Conservation (phyloP, 148 eudicot species). For the Vaccinium macrocarpon region DNA sequence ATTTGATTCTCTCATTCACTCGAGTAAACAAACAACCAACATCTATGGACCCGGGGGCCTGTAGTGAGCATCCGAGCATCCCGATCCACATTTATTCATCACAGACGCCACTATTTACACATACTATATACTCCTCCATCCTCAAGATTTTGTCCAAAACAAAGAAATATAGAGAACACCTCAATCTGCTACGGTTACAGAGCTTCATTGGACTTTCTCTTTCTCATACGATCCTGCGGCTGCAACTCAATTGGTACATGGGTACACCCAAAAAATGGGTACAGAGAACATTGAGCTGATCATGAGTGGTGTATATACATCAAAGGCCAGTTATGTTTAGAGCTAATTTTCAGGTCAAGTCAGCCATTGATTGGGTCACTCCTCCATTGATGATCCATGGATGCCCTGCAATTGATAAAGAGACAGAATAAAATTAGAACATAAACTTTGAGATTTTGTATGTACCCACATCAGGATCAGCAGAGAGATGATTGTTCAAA, state of each 20-base stretch:
- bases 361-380: slow-evolving; percentile 27
- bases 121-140: background rate
- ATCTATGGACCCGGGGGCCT: too few relatives aligned
- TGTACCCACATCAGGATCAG: background rate
- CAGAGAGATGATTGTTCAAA: background rate
- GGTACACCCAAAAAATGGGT: too few relatives aligned
- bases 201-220: slow-evolving; percentile 9
- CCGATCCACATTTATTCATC: background rate
- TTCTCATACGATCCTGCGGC: too few relatives aligned
- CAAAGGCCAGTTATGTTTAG: background rate
- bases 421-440: background rate
- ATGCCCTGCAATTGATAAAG: slow-evolving; percentile 49
- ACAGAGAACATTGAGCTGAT: too few relatives aligned
- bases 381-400: slow-evolving; percentile 80
- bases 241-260: too few relatives aligned
- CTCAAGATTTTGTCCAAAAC: background rate
- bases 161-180: background rate
- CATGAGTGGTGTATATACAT: slow-evolving; percentile 1
- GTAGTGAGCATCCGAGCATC: too few relatives aligned
- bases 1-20: background rate
- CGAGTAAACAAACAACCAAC: background rate
- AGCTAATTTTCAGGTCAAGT: slow-evolving; percentile 23
- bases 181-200: slow-evolving; percentile 4
- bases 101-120: background rate
- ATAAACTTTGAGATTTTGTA: background rate